A percentile compares a stretch with the other conserved stretches of the same genome.
Evolutionary conservation across 2,329 filamentous ascomycete genomes (phyloP).

Genomic region (Colletotrichum limetticola): DNA sequence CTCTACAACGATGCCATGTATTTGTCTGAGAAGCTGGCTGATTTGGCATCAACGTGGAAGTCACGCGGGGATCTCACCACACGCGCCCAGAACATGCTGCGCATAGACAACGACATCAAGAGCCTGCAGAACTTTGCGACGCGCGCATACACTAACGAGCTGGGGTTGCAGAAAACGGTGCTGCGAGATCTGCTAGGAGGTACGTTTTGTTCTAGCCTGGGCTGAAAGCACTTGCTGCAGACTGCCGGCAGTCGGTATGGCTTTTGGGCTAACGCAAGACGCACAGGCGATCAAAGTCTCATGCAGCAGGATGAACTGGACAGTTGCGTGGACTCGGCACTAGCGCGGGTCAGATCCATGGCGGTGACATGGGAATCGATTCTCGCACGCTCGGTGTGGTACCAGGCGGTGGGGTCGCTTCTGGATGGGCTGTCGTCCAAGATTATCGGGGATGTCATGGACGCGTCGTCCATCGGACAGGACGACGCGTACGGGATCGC

Average conservation of each 20-base stretch:
- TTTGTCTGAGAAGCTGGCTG: conserved; percentile 66
- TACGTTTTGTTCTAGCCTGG: conserved; percentile 36
- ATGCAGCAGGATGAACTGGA: conserved; percentile 67
- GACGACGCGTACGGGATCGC: conserved; percentile 73
- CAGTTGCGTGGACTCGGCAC: conserved; percentile 63
- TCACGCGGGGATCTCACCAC: conserved; percentile 61
- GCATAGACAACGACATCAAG: conserved; percentile 69
- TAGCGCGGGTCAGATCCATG: conserved; percentile 62
- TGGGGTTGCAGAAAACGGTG: conserved; percentile 69
- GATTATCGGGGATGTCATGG: conserved; percentile 70
- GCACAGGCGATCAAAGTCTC: conserved; percentile 64
- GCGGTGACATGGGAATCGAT: conserved; percentile 68
- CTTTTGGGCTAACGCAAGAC: conserved; percentile 15
- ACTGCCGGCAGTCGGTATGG: neutral
- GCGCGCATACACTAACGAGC: conserved; percentile 70
- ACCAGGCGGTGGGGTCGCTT: conserved; percentile 70
- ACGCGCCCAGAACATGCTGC: conserved; percentile 64
- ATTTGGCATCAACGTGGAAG: conserved; percentile 63
- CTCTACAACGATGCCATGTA: conserved; percentile 76
- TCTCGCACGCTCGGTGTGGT: conserved; percentile 70
- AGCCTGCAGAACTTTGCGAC: conserved; percentile 69
- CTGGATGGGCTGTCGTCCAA: conserved; percentile 69
- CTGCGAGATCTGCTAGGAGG: conserved; percentile 70
- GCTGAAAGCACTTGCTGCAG: conserved; percentile 5
- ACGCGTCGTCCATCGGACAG: conserved; percentile 69